Evolutionary conservation across 768 basidiomycete genomes (phyloP).

Genomic region (Scleroderma bovista): DNA sequence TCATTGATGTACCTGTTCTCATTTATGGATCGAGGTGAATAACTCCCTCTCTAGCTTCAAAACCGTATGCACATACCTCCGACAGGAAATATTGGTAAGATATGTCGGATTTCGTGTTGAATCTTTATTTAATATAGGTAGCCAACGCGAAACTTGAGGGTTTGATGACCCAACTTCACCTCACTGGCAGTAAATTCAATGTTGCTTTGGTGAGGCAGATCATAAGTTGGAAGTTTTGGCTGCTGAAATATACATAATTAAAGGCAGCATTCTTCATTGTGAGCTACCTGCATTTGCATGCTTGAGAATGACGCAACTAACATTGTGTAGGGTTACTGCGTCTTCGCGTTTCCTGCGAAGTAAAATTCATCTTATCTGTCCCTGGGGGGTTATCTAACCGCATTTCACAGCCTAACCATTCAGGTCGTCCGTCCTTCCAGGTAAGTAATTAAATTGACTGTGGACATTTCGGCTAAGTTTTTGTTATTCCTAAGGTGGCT

Average conservation of each 20-base stretch:
- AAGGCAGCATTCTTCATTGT: conserved; percentile 73
- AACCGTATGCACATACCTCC: not conserved
- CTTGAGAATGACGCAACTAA: not conserved
- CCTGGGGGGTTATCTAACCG: not conserved
- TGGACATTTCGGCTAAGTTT: not conserved
- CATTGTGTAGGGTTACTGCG: conserved; percentile 20
- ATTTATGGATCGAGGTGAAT: conserved; percentile 57
- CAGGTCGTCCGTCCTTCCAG: conserved; percentile 59
- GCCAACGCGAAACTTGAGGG: conserved; percentile 69
- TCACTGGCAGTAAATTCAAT: conserved; percentile 58
- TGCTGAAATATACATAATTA: not conserved
- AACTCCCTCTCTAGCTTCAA: not conserved
- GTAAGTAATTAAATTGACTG: conserved; percentile 20
- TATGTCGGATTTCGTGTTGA: not conserved
- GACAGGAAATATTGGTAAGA: conserved; percentile 54
- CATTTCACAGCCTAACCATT: conserved; percentile 31
- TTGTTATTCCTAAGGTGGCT: conserved; percentile 41
- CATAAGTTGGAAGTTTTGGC: not conserved
- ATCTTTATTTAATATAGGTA: not conserved
- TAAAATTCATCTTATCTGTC: conserved; percentile 24
- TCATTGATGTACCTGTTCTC: conserved; percentile 56
- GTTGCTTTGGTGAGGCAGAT: conserved; percentile 49
- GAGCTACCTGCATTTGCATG: conserved; percentile 13
- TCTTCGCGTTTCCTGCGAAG: conserved; percentile 69
- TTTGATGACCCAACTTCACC: conserved; percentile 46